Percentiles rank a stretch among this genome's conserved stretches.
Evolutionary conservation across 1,139 yeast genomes (phyloP).

Genomic region (Lodderomyces metapsilosis): DNA sequence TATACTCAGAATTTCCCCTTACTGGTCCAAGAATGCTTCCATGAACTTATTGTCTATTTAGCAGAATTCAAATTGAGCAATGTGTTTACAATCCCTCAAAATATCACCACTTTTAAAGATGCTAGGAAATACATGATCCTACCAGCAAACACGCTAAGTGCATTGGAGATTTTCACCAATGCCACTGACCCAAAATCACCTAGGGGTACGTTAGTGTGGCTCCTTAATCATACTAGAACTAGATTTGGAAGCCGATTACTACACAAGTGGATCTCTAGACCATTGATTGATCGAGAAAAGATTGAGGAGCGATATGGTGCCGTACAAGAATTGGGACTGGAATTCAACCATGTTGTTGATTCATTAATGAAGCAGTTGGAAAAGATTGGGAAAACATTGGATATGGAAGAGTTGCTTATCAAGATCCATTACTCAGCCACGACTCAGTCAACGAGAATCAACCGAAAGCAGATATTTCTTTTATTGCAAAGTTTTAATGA

Average conservation of each 20-base stretch:
- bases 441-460: constrained; percentile 41
- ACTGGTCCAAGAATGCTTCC: constrained; percentile 42
- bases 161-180: constrained; percentile 73
- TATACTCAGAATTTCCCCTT: constrained; percentile 23
- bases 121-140: constrained; percentile 57
- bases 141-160: constrained; percentile 63
- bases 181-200: constrained; percentile 49
- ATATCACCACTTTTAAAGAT: constrained; percentile 51
- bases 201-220: constrained; percentile 74
- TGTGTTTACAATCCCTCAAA: constrained; percentile 50
- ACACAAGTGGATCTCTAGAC: constrained; percentile 71
- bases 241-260: constrained; percentile 70
- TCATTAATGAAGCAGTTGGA: constrained; percentile 43
- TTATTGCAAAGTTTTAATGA: constrained; percentile 53
- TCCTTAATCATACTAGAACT: constrained; percentile 78
- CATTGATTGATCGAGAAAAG: constrained; percentile 53
- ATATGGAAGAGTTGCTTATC: constrained; percentile 65
- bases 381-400: constrained; percentile 37
- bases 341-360: constrained; percentile 52
- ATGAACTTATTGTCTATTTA: constrained; percentile 52
- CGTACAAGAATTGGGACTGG: constrained; percentile 53
- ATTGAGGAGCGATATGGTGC: constrained; percentile 65
- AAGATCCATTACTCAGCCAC: constrained; percentile 60
- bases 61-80: constrained; percentile 59
- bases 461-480: constrained; percentile 63